Conservation (phyloP, 805 yeast species). For the Schwanniomyces vanrijiae region DNA sequence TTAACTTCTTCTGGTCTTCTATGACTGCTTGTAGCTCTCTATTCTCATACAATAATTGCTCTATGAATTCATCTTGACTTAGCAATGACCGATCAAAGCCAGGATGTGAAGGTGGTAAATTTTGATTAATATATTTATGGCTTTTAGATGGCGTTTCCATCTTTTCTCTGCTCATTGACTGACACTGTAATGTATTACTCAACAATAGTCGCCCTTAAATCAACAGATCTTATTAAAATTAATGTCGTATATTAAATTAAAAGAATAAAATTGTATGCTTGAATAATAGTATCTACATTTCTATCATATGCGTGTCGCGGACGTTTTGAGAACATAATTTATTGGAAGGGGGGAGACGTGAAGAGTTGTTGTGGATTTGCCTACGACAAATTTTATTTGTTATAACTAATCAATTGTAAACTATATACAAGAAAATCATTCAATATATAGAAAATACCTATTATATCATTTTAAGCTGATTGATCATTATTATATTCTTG, state of each 20-base stretch:
- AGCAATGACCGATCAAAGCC: slow-evolving; percentile 30
- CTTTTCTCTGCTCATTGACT: neutral
- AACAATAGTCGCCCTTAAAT: neutral
- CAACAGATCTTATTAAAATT: neutral
- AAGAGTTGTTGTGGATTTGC: too few species aligned
- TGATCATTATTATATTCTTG: neutral
- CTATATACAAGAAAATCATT: neutral
- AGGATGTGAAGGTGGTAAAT: slow-evolving; percentile 34
- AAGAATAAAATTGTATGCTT: neutral
- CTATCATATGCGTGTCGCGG: slow-evolving; percentile 1
- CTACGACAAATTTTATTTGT: neutral
- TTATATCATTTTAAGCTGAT: neutral
- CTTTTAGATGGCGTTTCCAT: neutral
- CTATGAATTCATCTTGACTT: slow-evolving; percentile 31
- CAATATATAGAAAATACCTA: neutral
- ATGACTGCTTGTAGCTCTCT: slow-evolving; percentile 23
- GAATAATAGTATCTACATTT: neutral
- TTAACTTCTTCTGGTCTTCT: slow-evolving; percentile 7
- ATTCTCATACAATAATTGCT: slow-evolving; percentile 35
- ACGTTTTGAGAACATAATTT: neutral
- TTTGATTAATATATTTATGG: neutral
- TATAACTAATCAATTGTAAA: neutral
- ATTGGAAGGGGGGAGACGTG: neutral
- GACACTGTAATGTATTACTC: neutral
- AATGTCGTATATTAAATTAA: neutral